These are phyloP conservation scores for Apiospora aurea DNA, from an alignment of 2,329 filamentous ascomycete species.

Conservation along the genomic window DNA sequence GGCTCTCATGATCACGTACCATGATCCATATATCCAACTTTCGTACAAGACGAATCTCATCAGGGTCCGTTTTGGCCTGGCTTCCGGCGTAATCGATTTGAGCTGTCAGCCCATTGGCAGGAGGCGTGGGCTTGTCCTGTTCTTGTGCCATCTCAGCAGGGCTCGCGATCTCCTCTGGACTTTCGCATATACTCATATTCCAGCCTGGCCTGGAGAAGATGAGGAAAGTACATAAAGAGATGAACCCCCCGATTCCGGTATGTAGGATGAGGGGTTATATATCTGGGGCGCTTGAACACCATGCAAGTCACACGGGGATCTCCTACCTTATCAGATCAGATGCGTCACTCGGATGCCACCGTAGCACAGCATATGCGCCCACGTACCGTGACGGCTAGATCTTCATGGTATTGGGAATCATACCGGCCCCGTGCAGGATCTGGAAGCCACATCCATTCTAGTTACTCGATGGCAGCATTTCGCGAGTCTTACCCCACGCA, in stretches of 20 bases:
- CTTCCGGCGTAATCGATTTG: slow-evolving; percentile 1
- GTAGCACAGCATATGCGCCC: background rate
- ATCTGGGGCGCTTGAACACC: background rate
- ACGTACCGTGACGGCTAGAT: background rate
- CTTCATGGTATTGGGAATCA: background rate
- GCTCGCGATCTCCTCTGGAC: background rate
- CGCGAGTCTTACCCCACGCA: no score
- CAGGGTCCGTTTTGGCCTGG: slow-evolving; percentile 2
- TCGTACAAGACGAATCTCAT: slow-evolving; percentile 19
- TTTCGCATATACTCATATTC: background rate
- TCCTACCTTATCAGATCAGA: background rate
- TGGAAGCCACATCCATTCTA: background rate
- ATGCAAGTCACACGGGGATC: background rate
- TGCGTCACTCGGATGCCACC: background rate
- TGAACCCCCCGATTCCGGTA: background rate
- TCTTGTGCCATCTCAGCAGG: background rate
- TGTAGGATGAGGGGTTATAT: background rate
- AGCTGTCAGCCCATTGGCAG: background rate
- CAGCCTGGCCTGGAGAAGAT: background rate
- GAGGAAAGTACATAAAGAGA: background rate
- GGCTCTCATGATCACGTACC: background rate
- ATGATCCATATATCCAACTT: slow-evolving; percentile 14
- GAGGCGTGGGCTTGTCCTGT: background rate
- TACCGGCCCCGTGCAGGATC: background rate
- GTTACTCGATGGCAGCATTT: background rate